phyloP scores from a whole-genome alignment of 1,139 yeast genomes.

The Nakaseomyces kungkrabaensis region DNA sequence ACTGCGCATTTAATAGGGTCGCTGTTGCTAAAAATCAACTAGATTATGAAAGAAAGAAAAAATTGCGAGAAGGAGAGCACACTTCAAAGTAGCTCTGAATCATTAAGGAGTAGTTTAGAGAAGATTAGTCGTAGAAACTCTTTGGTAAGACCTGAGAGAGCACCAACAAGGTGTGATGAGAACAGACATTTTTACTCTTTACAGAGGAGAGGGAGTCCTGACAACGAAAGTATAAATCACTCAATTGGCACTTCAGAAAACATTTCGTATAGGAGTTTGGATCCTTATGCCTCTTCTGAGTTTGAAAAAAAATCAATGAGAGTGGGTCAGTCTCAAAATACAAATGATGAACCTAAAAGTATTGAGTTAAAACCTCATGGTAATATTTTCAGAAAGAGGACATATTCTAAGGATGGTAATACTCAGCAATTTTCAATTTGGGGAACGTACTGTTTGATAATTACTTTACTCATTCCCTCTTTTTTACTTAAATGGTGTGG shows the following conservation, averaged over 20 bases:
- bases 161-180: neutral
- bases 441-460: constrained; percentile 66
- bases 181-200: neutral
- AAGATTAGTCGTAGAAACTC: neutral
- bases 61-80: neutral
- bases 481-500: constrained; percentile 67
- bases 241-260: neutral
- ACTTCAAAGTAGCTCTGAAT: neutral
- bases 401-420: neutral
- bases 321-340: neutral
- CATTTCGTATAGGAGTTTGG: neutral
- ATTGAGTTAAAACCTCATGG: neutral
- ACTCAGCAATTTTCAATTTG: constrained; percentile 39
- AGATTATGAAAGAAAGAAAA: neutral
- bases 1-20: too few relatives aligned
- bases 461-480: constrained; percentile 90
- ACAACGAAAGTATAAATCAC: neutral
- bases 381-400: neutral
- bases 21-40: too few relatives aligned
- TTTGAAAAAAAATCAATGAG: neutral
- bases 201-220: neutral
- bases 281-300: neutral
- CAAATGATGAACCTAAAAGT: neutral
- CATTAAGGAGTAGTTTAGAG: neutral
- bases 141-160: neutral